These are phyloP conservation scores for Solanum dulcamara DNA, from an alignment of 257 asterid species.

Conservation along the genomic window DNA sequence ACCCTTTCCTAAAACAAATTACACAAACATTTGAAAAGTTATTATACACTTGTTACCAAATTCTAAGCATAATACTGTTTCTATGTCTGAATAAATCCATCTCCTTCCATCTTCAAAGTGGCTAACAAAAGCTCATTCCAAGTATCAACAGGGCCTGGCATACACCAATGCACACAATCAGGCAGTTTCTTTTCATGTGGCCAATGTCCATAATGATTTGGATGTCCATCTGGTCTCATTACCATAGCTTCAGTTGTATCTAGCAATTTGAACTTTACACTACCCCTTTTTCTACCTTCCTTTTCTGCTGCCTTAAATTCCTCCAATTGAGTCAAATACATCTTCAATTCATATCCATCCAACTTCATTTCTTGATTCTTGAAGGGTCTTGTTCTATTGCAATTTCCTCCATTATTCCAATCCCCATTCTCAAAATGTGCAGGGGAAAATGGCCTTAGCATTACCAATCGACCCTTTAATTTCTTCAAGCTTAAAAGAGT, in stretches of 20 bases:
- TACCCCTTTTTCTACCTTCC: constrained; percentile 11
- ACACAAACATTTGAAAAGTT: no score
- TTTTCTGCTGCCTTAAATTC: constrained; percentile 32
- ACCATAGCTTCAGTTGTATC: constrained; percentile 41
- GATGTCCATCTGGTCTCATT: constrained; percentile 63
- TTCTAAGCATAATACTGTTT: neutral
- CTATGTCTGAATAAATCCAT: neutral
- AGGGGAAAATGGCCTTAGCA: constrained; percentile 47
- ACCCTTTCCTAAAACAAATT: no score
- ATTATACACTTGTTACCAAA: no score
- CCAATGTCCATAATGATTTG: constrained; percentile 52
- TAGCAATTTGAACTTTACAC: constrained; percentile 23
- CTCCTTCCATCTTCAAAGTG: constrained; percentile 3
- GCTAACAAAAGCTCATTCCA: constrained; percentile 16
- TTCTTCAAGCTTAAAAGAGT: neutral
- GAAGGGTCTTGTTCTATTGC: constrained; percentile 31
- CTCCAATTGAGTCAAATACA: constrained; percentile 35
- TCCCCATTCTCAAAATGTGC: constrained; percentile 45
- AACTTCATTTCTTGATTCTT: constrained; percentile 26
- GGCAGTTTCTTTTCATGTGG: constrained; percentile 34
- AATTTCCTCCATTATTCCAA: constrained; percentile 50
- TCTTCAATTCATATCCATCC: constrained; percentile 23
- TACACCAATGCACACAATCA: constrained; percentile 24
- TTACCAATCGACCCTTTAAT: constrained; percentile 12
- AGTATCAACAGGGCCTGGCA: constrained; percentile 21